Base-by-base conservation (phyloP, 306 rosid genomes). In the Fragaria iinumae region DNA sequence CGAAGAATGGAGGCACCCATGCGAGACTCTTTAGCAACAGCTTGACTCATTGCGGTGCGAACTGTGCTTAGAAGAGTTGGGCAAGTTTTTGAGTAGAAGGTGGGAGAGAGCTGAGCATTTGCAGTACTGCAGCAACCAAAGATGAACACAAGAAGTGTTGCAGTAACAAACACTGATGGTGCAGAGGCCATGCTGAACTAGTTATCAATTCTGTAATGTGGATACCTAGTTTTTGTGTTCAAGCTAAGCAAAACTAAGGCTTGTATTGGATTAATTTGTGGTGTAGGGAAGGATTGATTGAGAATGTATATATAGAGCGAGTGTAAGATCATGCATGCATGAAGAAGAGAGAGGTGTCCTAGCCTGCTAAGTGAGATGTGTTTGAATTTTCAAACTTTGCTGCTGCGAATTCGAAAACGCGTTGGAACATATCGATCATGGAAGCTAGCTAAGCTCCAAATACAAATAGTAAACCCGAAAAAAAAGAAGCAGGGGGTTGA, bases 1-100 rank as follows among this genome's bases (percentile, higher is more conserved):
- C 95, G 95, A 76, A 91, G 89, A 52, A 92, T 79, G 21, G 98
- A 94, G 78, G 97, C 96, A 1, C 82, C 98, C 1, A 95, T 34
- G 1, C 96, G 80, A 3, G 83, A 18, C 73, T 95, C 97, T 32
- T 1, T 52, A 3, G 0, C 8, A 36, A 95, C 49, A 75, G 88
- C 93, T 69, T 75, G 79, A 3, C 0, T 65, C 90, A 92, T 89
- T 41, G 38, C 72, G 45, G 27, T 73, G 18, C 86, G 94, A 27
- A 94, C 93, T 21, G 80, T 79, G 70, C 49, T 18, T 53, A 55
- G 84, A 11, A 92, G 90, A 0, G 62, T 83, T 4, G 96, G 93
- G 73, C 96, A 94, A 48, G 85, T 76, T 59, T 0, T 69, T 0
- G 77, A 79, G 69, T 94, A 94, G 79, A 91, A 94, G 68, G 49